Evolutionary conservation across 305 asterid genomes (phyloP).

Genomic region (Petunia hybrid): DNA sequence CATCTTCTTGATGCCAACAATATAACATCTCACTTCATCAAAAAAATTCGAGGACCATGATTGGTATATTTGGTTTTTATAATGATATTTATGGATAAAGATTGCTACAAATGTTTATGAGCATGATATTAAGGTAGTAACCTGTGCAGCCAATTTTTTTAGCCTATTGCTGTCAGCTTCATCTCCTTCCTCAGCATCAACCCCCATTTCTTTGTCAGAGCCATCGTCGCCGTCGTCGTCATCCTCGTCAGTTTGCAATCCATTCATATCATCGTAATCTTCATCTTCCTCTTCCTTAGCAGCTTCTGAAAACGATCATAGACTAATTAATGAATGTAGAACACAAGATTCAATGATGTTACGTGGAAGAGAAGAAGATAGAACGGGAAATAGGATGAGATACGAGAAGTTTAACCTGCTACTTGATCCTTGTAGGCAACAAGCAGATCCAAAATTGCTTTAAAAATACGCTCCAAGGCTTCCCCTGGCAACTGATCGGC

Average conservation of each 20-base stretch:
- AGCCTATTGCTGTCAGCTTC: constrained; percentile 81
- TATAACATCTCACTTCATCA: too few relatives aligned
- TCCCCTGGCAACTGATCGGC: constrained; percentile 86
- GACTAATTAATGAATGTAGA: neutral
- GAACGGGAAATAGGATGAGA: constrained; percentile 19
- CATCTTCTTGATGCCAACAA: too few relatives aligned
- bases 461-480: constrained; percentile 92
- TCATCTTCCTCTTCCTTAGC: constrained; percentile 81
- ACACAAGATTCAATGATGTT: neutral
- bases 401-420: constrained; percentile 64
- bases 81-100: too few relatives aligned
- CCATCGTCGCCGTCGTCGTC: constrained; percentile 79
- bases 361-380: neutral
- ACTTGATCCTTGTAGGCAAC: constrained; percentile 97
- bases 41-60: neutral
- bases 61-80: too few relatives aligned
- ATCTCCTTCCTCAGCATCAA: constrained; percentile 84
- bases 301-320: constrained; percentile 55
- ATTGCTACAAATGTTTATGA: too few relatives aligned
- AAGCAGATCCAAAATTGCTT: constrained; percentile 89
- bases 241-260: constrained; percentile 56
- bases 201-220: constrained; percentile 92
- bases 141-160: constrained; percentile 89
- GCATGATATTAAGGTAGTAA: constrained; percentile 33
- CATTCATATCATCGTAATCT: constrained; percentile 80